Evolutionary conservation across 1,284 basidiomycete species (phyloP), one percentile per base, ranked within the genome.

Genomic region (Xerocomus amazonicus): DNA sequence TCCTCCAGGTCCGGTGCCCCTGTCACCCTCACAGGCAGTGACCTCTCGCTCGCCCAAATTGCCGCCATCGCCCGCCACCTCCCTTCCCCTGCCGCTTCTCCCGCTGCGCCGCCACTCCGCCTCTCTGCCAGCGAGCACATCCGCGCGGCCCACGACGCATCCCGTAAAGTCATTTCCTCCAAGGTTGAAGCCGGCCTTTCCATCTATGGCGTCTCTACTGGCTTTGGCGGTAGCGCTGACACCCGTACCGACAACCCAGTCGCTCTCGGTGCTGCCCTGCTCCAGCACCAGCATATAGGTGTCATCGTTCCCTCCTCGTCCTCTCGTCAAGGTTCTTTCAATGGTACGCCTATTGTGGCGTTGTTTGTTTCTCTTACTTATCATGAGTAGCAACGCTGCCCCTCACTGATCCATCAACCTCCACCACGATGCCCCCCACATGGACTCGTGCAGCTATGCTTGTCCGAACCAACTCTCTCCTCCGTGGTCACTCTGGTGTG

Each of bases 361-460:
- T 35, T 19, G 5, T n/a, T 8, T 28, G 1, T 62, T 9, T 26
- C 2, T 19, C 17, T n/a, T 27, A 3, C 51, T 56, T 32, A 48
- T 16, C 23, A 17, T 13, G 68, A 2, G 70, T 69, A 48, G 68
- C 76, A 33, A 73, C 70, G 6, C 72, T 84, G 10, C 86, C 87
- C 14, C 79, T 88, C 31, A 71, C 76, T 17, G 83, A 87, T 57
- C 83, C 85, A 1, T 64, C 84, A n/a, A 69, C 76, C n/a, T 79
- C 80, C 19, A 79, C 80, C 43, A 81, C 77, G 53, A 91, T 93
- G 87, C 92, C 92, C n/a, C 84, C 90, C 55, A 73, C 89, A 7
- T 93, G 91, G 87, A 90, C 92, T n/a, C 83, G 90, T 44, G 92
- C 87, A 13, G 90, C 92, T 1, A 91, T 94, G 58, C 72, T 92